These are phyloP conservation scores for Sungouiella thailandica DNA, from an alignment of 805 yeast species.

Conservation along the genomic window DNA sequence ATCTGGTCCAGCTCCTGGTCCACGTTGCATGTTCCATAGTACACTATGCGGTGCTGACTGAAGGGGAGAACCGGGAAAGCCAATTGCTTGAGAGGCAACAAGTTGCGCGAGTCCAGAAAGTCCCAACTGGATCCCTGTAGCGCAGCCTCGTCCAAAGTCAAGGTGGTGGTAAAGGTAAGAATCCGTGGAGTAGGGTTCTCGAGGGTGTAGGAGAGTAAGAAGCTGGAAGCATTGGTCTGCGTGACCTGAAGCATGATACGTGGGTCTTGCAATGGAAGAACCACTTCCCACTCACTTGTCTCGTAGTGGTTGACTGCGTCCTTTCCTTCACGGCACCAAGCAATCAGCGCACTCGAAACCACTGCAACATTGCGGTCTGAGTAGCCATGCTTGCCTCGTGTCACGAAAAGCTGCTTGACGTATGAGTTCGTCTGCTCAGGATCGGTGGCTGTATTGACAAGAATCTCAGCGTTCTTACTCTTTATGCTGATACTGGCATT, in stretches of 20 bases:
- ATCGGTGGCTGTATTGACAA: constrained; percentile 12
- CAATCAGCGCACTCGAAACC: constrained; percentile 10
- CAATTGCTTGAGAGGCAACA: constrained; percentile 26
- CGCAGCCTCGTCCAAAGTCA: constrained; percentile 9
- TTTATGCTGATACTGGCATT: constrained; percentile 17
- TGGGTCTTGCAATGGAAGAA: constrained; percentile 65
- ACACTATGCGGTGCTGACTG: constrained; percentile 42
- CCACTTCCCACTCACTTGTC: constrained; percentile 44
- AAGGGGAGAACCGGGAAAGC: constrained; percentile 59
- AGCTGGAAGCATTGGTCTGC: constrained; percentile 7
- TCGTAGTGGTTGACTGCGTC: constrained; percentile 22
- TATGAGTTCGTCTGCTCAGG: neutral
- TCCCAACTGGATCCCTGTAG: constrained; percentile 10
- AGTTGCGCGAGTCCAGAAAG: constrained; percentile 7
- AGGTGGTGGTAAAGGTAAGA: constrained; percentile 51
- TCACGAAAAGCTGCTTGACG: constrained; percentile 22
- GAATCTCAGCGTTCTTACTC: constrained; percentile 24
- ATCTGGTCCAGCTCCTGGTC: constrained; percentile 7
- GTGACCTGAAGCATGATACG: constrained; percentile 48
- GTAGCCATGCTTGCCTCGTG: constrained; percentile 34
- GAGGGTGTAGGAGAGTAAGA: constrained; percentile 44
- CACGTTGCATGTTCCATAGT: constrained; percentile 12
- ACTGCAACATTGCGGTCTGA: constrained; percentile 30
- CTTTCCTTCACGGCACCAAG: constrained; percentile 6
- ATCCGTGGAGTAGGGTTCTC: constrained; percentile 75